Percentiles rank a stretch among this genome's conserved stretches.
phyloP scores from a whole-genome alignment of 2,329 filamentous ascomycete genomes.

The Tothia fuscella region DNA sequence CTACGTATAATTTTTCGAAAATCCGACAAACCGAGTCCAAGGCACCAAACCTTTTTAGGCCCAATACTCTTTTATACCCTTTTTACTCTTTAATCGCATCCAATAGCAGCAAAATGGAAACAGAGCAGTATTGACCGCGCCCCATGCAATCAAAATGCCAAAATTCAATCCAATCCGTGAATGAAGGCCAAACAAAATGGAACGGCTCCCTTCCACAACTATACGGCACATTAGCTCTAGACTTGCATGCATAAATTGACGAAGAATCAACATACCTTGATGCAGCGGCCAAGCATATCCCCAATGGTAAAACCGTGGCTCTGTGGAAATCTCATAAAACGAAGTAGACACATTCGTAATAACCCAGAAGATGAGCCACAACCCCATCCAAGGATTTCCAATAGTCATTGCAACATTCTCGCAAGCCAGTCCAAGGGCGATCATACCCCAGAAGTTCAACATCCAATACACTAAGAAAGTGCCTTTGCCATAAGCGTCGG shows the following conservation, averaged over 20 bases:
- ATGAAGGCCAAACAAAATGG: slow-evolving; percentile 49
- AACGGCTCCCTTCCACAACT: slow-evolving; percentile 47
- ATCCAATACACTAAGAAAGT: slow-evolving; percentile 54
- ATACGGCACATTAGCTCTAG: neutral
- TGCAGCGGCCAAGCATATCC: slow-evolving; percentile 54
- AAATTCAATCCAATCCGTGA: slow-evolving; percentile 49
- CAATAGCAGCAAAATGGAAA: slow-evolving; percentile 40
- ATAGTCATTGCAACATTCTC: slow-evolving; percentile 55
- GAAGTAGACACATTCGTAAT: slow-evolving; percentile 51
- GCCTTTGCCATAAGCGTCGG: slow-evolving; percentile 43
- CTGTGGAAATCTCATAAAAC: slow-evolving; percentile 48
- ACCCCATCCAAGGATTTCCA: slow-evolving; percentile 46
- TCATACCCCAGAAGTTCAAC: slow-evolving; percentile 52
- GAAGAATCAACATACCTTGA: slow-evolving; percentile 30
- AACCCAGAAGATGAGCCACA: slow-evolving; percentile 58
- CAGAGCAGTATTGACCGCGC: slow-evolving; percentile 37
- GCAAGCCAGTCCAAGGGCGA: slow-evolving; percentile 48
- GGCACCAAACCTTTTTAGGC: no score
- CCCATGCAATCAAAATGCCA: slow-evolving; percentile 48
- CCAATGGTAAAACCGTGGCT: slow-evolving; percentile 48
- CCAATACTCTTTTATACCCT: slow-evolving; percentile 22
- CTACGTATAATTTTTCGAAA: no score
- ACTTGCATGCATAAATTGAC: slow-evolving; percentile 7
- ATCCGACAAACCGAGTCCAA: no score
- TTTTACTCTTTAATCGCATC: slow-evolving; percentile 27